Evolutionary conservation across 768 basidiomycete genomes (phyloP).

Genomic region (Russula lepida): DNA sequence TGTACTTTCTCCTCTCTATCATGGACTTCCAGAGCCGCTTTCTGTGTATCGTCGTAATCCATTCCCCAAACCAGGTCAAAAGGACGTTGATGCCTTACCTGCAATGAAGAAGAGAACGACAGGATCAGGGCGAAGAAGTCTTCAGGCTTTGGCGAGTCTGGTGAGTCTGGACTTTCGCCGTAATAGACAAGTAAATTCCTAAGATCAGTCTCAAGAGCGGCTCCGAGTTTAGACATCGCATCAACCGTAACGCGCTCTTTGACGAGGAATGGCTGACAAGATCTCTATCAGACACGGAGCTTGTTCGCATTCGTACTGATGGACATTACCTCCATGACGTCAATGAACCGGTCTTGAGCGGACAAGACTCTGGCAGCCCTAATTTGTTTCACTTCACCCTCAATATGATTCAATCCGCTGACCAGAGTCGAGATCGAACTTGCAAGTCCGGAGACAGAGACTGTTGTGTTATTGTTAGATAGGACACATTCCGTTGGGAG

Average conservation of each 20-base stretch:
- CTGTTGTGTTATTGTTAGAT: slow-evolving; percentile 31
- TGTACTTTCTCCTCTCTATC: slow-evolving; percentile 32
- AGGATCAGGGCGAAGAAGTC: slow-evolving; percentile 71
- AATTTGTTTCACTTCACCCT: slow-evolving; percentile 44
- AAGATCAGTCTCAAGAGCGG: slow-evolving; percentile 51
- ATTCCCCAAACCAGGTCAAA: neutral
- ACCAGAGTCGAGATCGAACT: slow-evolving; percentile 53
- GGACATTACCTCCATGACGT: slow-evolving; percentile 56
- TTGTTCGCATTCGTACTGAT: neutral
- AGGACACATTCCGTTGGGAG: neutral
- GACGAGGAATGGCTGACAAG: slow-evolving; percentile 30
- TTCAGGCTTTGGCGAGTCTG: slow-evolving; percentile 65
- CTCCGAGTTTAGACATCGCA: slow-evolving; percentile 56
- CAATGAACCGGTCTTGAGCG: slow-evolving; percentile 52
- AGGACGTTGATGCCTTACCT: slow-evolving; percentile 34
- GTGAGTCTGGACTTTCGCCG: slow-evolving; percentile 61
- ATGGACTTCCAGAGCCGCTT: slow-evolving; percentile 62
- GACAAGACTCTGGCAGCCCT: slow-evolving; percentile 28
- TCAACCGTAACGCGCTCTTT: slow-evolving; percentile 46
- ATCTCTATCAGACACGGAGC: neutral
- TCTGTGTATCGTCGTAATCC: slow-evolving; percentile 34
- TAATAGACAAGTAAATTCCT: slow-evolving; percentile 57
- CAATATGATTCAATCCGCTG: slow-evolving; percentile 47
- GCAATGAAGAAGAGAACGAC: slow-evolving; percentile 66
- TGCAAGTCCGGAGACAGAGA: slow-evolving; percentile 60